phyloP scores from a whole-genome alignment of 768 basidiomycete species.

The Udeniomyces megalosporus region DNA sequence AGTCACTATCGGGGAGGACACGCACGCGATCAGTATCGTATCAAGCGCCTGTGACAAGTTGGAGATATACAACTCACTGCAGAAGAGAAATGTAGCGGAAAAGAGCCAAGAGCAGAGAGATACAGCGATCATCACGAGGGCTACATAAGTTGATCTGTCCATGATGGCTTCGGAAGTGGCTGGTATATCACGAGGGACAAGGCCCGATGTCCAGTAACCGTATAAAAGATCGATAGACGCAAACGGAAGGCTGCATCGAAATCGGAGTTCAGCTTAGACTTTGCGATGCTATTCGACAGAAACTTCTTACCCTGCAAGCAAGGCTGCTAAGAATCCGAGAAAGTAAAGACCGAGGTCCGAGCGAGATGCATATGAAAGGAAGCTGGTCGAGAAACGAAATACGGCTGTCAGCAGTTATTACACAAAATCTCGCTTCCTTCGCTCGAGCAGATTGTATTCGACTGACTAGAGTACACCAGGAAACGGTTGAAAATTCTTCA shows the following conservation, averaged over 20 bases:
- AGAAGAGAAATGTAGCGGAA: conserved; percentile 1
- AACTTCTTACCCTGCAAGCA: not conserved
- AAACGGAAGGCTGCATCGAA: conserved; percentile 4
- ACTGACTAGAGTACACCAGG: conserved; percentile 7
- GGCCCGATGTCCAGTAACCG: conserved; percentile 5
- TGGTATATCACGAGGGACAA: not conserved
- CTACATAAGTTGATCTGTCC: not conserved
- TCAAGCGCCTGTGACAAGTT: too few relatives aligned
- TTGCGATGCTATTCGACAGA: not conserved
- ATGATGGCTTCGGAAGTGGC: not conserved
- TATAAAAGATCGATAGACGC: conserved; percentile 4
- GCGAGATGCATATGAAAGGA: not conserved
- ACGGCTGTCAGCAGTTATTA: not conserved
- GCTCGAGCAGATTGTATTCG: not conserved
- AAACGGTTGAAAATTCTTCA: not conserved
- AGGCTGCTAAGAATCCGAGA: not conserved
- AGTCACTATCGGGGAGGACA: not conserved
- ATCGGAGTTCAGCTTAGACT: too few relatives aligned
- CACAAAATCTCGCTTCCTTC: not conserved
- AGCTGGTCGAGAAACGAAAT: not conserved
- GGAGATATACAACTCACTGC: not conserved
- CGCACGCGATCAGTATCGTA: too few relatives aligned
- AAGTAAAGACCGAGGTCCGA: not conserved
- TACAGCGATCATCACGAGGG: not conserved
- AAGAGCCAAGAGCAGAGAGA: not conserved